Percentiles rank a stretch among this genome's conserved stretches.
Conservation (phyloP, 352 stramenopile genomes). For the Thraustochytrium striatum region DNA sequence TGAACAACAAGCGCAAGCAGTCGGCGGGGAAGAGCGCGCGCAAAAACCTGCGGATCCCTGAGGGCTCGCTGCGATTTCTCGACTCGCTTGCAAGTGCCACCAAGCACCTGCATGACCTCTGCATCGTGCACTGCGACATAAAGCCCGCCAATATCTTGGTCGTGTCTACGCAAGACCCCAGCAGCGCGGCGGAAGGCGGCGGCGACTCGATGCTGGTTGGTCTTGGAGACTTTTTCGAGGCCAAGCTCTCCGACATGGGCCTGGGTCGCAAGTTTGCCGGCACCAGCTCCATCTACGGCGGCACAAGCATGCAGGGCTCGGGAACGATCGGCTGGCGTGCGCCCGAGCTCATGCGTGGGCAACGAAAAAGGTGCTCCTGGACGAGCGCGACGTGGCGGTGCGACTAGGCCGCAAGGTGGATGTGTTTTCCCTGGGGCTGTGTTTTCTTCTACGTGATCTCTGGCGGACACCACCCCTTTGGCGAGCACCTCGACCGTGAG, state of each 20-base stretch:
- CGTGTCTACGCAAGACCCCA: constrained; percentile 17
- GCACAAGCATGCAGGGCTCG: constrained; percentile 38
- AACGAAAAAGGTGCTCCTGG: constrained; percentile 4
- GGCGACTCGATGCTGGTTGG: neutral
- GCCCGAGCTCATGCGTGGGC: constrained; percentile 15
- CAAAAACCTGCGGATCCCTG: constrained; percentile 37
- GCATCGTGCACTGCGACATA: constrained; percentile 48
- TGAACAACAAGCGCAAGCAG: constrained; percentile 10
- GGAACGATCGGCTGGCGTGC: constrained; percentile 39
- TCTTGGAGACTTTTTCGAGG: constrained; percentile 42
- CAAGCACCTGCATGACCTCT: constrained; percentile 37
- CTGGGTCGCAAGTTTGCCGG: constrained; percentile 41
- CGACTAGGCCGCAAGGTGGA: constrained; percentile 28
- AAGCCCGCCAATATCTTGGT: constrained; percentile 49
- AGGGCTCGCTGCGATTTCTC: constrained; percentile 22
- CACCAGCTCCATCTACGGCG: constrained; percentile 43
- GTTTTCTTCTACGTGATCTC: constrained; percentile 46
- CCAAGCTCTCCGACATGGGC: constrained; percentile 48
- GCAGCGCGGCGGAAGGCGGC: neutral
- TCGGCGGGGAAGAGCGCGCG: constrained; percentile 12
- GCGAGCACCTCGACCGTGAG: constrained; percentile 34
- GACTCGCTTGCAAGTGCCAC: constrained; percentile 17
- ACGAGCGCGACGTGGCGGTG: constrained; percentile 28
- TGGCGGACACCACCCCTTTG: constrained; percentile 47
- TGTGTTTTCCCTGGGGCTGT: constrained; percentile 36